Conservation (phyloP, 805 yeast genomes). For the Helenozyma rhizophorensis region DNA sequence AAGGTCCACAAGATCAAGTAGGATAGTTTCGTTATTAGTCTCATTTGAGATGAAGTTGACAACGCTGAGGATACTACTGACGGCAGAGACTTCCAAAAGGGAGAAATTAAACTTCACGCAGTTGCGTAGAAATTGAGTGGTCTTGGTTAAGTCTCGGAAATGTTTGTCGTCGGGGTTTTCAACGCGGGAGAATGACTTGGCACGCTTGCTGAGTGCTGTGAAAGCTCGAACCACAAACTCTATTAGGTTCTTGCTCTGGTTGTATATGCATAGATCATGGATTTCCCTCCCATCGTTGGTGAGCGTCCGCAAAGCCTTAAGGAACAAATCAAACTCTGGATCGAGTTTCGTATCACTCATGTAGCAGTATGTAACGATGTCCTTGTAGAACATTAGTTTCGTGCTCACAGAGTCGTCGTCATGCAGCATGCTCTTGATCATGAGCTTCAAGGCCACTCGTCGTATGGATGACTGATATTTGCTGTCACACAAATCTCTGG, state of each 20-base stretch:
- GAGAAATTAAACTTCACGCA: conserved; percentile 47
- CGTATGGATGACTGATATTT: conserved; percentile 25
- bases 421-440: conserved; percentile 51
- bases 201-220: conserved; percentile 10
- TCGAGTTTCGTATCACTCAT: conserved; percentile 32
- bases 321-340: conserved; percentile 48
- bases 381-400: conserved; percentile 54
- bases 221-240: conserved; percentile 11
- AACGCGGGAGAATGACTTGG: conserved; percentile 6
- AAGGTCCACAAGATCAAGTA: conserved; percentile 36
- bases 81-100: conserved; percentile 36
- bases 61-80: conserved; percentile 25
- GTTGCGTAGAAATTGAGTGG: conserved; percentile 35
- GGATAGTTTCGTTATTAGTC: conserved; percentile 34
- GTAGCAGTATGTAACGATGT: conserved; percentile 44
- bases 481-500: conserved; percentile 46
- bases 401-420: conserved; percentile 48
- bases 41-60: conserved; percentile 35
- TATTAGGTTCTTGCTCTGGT: conserved; percentile 24
- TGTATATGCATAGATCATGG: conserved; percentile 46
- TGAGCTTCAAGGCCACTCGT: conserved; percentile 48
- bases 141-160: conserved; percentile 11
- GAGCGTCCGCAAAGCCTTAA: conserved; percentile 42
- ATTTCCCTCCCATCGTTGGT: conserved; percentile 53
- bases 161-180: conserved; percentile 6